Evolutionary conservation across 805 yeast genomes (phyloP), one percentile per base, ranked within the genome.

Genomic region (Naumovozyma castellii): DNA sequence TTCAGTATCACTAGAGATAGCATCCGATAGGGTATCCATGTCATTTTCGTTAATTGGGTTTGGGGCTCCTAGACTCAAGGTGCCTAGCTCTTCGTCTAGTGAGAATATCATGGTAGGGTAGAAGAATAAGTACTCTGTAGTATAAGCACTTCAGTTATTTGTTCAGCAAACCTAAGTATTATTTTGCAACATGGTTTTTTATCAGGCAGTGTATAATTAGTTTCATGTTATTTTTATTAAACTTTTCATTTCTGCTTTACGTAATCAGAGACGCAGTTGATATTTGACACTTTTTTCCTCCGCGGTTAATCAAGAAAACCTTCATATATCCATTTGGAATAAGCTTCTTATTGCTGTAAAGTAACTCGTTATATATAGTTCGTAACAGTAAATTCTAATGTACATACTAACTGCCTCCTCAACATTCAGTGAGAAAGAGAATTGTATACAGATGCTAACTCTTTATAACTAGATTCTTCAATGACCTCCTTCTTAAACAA

Each of bases 401-500:
- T 22, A 22, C 27, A 22, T 22, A 10, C 27, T 22, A 6, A 22
- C 10, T 22, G 6, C 10, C 6, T 22, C 27, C 10, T 10, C 6
- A 6, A 6, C 10, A 6, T 22, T 22, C 10, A 22, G 10, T 22
- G 6, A 22, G 27, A 22, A 22, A 22, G 27, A 22, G 27, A 22
- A 22, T 41, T 44, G 33, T 55, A 54, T 17, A 62, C 50, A 18
- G 50, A 49, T 22, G 57, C 59, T 14, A 77, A 39, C 22, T 56
- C 58, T 12, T 50, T 38, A 43, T 58, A 67, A 3, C 51, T 51
- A 13, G 57, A 54, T 37, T 67, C 66, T 22, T 57, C 58, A 16
- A 72, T 46, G n/a, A 60, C 42, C 13, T 74, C 72, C 34, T 61
- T 53, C 46, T 68, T 69, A 49, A 49, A 54, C 22, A 66, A 41